Conservation (phyloP, 2,329 filamentous ascomycete genomes). For the Aspergillus puulaauensis region DNA sequence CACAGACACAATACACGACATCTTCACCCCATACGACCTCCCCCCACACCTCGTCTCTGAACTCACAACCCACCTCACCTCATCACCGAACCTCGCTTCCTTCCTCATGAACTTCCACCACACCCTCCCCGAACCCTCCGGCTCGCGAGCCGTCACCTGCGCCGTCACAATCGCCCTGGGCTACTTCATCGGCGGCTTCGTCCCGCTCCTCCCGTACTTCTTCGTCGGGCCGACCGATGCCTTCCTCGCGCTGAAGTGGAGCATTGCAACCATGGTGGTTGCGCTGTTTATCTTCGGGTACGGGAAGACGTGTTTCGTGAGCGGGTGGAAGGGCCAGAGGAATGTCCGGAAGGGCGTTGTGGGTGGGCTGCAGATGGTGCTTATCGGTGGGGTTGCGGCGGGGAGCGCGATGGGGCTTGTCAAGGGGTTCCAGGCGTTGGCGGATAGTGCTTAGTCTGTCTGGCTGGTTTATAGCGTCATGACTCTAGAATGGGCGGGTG, state of each 20-base stretch:
- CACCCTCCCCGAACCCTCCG: conserved; percentile 39
- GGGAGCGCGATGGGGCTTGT: conserved; percentile 43
- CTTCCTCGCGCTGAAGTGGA: conserved; percentile 68
- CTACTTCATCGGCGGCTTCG: conserved; percentile 45
- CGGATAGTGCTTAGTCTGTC: conserved; percentile 4
- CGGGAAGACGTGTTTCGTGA: conserved; percentile 46
- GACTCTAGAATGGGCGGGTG: neutral
- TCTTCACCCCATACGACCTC: conserved; percentile 41
- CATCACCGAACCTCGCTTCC: conserved; percentile 36
- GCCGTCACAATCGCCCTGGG: conserved; percentile 41
- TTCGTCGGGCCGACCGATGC: conserved; percentile 73
- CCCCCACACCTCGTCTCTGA: conserved; percentile 35
- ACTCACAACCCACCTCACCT: conserved; percentile 36
- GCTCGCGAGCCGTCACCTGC: conserved; percentile 37
- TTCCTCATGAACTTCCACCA: conserved; percentile 46
- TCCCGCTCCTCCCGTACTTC: conserved; percentile 56
- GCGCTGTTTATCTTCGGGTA: conserved; percentile 54
- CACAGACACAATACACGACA: conserved; percentile 33
- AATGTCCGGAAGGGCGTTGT: conserved; percentile 35
- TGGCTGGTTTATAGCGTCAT: neutral
- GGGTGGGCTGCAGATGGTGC: conserved; percentile 41
- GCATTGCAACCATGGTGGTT: conserved; percentile 53
- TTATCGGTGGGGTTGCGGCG: conserved; percentile 41
- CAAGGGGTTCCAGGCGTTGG: conserved; percentile 37
- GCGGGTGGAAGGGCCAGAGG: conserved; percentile 34